Percentiles rank a stretch among this genome's conserved stretches.
phyloP scores from a whole-genome alignment of 2,329 filamentous ascomycete species.

The Colletotrichum horii region DNA sequence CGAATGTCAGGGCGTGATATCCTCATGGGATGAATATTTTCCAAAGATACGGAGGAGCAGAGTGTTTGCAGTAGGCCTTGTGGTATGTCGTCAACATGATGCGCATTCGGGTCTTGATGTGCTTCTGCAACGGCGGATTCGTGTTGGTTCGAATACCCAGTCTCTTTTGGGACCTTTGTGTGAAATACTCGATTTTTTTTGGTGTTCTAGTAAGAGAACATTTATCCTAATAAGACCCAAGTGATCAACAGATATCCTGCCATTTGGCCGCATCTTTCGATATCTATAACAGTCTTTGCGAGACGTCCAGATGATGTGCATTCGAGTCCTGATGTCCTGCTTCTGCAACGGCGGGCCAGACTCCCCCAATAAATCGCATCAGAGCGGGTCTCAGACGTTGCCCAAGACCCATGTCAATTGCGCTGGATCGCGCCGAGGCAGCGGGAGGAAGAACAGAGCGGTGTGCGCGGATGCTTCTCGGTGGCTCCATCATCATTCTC shows the following conservation, averaged over 20 bases:
- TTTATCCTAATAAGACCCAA: not conserved
- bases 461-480: constrained; percentile 12
- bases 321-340: not conserved
- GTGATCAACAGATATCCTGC: not conserved
- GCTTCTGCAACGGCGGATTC: not conserved
- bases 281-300: not conserved
- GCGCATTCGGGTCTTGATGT: not conserved
- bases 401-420: not conserved
- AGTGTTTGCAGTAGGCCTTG: too few species aligned
- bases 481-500: not conserved
- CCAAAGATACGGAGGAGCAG: too few species aligned
- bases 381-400: not conserved
- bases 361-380: not conserved
- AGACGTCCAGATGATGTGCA: not conserved
- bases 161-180: not conserved
- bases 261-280: not conserved
- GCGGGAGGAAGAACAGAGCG: not conserved
- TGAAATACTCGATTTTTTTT: too few species aligned
- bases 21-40: too few species aligned
- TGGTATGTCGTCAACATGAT: not conserved
- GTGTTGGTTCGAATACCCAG: not conserved
- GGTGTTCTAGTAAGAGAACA: not conserved
- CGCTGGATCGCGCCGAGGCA: not conserved
- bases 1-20: too few species aligned
- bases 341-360: not conserved